Conservation (phyloP, 805 yeast species). For the Sugiyamaella qingdaonensis region DNA sequence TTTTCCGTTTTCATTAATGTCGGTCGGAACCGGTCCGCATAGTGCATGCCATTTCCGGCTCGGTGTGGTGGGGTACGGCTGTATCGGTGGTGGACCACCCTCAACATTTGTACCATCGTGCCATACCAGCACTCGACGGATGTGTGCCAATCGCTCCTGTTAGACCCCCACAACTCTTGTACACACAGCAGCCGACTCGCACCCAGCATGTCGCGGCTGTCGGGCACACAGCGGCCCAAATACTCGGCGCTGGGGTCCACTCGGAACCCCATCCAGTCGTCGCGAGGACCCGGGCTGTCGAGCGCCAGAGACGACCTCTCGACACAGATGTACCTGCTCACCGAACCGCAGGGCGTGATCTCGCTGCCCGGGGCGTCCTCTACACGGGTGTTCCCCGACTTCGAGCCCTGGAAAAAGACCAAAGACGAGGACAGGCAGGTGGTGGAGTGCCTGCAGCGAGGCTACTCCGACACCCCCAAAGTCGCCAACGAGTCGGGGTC, state of each 20-base stretch:
- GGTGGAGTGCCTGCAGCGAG: constrained; percentile 59
- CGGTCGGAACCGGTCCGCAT: no score
- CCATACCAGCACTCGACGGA: no score
- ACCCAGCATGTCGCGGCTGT: background rate
- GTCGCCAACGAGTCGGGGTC: constrained; percentile 65
- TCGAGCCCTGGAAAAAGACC: constrained; percentile 63
- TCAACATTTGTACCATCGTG: no score
- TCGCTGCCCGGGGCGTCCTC: constrained; percentile 27
- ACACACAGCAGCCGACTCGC: no score
- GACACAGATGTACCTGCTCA: constrained; percentile 31
- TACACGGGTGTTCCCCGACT: constrained; percentile 55
- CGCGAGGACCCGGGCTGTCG: background rate
- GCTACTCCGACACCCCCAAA: constrained; percentile 59
- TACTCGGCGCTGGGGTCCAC: background rate
- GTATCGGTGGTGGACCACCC: no score
- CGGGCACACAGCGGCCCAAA: background rate
- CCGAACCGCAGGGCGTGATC: constrained; percentile 34
- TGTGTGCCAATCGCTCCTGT: no score
- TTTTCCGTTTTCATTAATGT: no score
- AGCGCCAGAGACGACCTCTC: constrained; percentile 25
- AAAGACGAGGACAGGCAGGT: constrained; percentile 51
- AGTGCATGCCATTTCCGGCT: no score
- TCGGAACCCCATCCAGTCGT: background rate
- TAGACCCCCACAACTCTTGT: no score
- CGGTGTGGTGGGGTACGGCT: no score